Evolutionary conservation across 2,329 filamentous ascomycete species (phyloP), one percentile per base, ranked within the genome.

Genomic region (Fusarium globosum): DNA sequence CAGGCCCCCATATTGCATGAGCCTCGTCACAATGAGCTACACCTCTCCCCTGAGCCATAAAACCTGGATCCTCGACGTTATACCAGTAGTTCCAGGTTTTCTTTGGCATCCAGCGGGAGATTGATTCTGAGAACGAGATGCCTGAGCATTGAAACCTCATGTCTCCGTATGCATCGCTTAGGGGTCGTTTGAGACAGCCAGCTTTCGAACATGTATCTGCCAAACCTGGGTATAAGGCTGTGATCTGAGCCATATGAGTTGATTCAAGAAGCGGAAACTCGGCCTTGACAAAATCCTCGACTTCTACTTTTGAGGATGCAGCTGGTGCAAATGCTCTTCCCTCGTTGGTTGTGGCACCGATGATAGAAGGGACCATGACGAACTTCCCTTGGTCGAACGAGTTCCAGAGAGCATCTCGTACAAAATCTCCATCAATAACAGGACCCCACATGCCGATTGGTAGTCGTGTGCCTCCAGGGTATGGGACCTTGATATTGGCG

Each of bases 61-160:
- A 48, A 11, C 26, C 20, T 53, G 88, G 85, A 72, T 94, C 91
- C 45, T 88, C 82, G 8, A 94, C 92, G 65, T 91, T 88, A 82
- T 90, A 94, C 48, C 88, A 88, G 79, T 95, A 95, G 77, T 89
- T 91, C 87, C 89, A 95, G 28, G 86, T 88, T 4, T 79, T 76
- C 21, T 77, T 33, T 41, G 83, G 74, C 26, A 81, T 82, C 65
- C 83, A 75, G 4, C 63, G 70, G 2, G 78, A 75, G 36, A 84
- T 76, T 16, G 71, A 71, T 11, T 74, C 65, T 9, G 78, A 79
- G 41, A 81, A 73, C 52, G 75, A 79, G n/a, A 82, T 70, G 4
- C 80, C 76, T 0, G 81, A 77, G 53, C 80, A 83, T 75, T 80
- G 80, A 66, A 80, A 82, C 23, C 81, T 75, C 46, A 80, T 73